These are phyloP conservation scores for Eucalyptus brandiana DNA, from an alignment of 345 rosid genomes.

Conservation along the genomic window DNA sequence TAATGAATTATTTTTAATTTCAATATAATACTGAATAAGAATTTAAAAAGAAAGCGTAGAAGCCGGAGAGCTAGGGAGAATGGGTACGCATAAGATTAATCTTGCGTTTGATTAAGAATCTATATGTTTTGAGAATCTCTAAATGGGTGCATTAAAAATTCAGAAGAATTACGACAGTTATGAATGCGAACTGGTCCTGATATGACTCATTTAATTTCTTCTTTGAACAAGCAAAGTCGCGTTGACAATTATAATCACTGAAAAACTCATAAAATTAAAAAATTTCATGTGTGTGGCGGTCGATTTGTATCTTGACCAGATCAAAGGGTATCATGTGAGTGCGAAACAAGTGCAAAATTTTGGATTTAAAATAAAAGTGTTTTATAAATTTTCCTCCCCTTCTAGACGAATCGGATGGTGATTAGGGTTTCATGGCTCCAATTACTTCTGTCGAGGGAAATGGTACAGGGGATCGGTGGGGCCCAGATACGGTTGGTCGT, in stretches of 20 bases:
- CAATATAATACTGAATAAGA: neutral
- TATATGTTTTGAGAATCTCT: too few species aligned
- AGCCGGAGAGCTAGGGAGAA: neutral
- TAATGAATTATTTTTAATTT: neutral
- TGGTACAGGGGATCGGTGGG: neutral
- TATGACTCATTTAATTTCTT: neutral
- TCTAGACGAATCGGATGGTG: neutral
- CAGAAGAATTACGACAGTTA: neutral
- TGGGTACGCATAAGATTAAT: neutral
- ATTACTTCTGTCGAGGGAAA: neutral
- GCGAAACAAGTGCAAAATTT: neutral
- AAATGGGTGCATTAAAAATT: accelerated
- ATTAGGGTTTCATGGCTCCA: neutral
- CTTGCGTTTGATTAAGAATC: neutral
- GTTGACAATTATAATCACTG: neutral
- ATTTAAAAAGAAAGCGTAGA: neutral
- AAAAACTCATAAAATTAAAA: neutral
- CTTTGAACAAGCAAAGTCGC: neutral
- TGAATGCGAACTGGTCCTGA: neutral
- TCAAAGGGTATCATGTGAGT: neutral
- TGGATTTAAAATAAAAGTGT: neutral
- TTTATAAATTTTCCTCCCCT: neutral
- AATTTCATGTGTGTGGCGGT: neutral
- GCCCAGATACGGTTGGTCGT: neutral
- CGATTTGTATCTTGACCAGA: neutral